These are phyloP conservation scores for Begonia loranthoides DNA, from an alignment of 306 rosid species.

Conservation along the genomic window DNA sequence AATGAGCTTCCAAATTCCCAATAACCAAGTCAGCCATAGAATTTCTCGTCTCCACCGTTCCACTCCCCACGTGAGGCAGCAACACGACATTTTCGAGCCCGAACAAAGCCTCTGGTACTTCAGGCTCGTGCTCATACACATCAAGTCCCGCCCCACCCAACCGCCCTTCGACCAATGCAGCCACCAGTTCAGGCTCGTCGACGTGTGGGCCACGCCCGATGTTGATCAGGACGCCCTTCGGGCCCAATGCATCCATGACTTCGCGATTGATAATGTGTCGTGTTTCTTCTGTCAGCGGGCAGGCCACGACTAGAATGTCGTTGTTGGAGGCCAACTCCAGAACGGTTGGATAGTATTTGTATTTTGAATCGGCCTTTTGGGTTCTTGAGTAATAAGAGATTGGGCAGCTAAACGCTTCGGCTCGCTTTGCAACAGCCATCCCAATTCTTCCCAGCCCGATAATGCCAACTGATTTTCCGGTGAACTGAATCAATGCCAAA, in stretches of 20 bases:
- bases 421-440: conserved; percentile 52
- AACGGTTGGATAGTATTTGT: conserved; percentile 56
- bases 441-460: conserved; percentile 76
- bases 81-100: conserved; percentile 63
- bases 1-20: conserved; percentile 23
- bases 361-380: conserved; percentile 30
- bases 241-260: conserved; percentile 62
- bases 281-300: conserved; percentile 52
- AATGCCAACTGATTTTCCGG: conserved; percentile 29
- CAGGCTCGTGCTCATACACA: conserved; percentile 62
- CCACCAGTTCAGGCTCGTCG: conserved; percentile 51
- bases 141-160: conserved; percentile 73
- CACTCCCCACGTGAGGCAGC: conserved; percentile 60
- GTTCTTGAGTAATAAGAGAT: conserved; percentile 47
- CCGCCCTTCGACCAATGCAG: conserved; percentile 63
- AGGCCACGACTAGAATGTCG: conserved; percentile 53
- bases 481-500: background rate
- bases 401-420: conserved; percentile 59
- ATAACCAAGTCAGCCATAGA: conserved; percentile 70
- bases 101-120: conserved; percentile 48
- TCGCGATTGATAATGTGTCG: conserved; percentile 44
- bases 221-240: conserved; percentile 56
- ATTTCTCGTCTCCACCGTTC: conserved; percentile 42
- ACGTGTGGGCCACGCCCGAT: conserved; percentile 76
- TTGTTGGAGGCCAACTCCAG: conserved; percentile 59